phyloP scores from a whole-genome alignment of 2,329 filamentous ascomycete genomes.

The Chaetomium olivaceum region DNA sequence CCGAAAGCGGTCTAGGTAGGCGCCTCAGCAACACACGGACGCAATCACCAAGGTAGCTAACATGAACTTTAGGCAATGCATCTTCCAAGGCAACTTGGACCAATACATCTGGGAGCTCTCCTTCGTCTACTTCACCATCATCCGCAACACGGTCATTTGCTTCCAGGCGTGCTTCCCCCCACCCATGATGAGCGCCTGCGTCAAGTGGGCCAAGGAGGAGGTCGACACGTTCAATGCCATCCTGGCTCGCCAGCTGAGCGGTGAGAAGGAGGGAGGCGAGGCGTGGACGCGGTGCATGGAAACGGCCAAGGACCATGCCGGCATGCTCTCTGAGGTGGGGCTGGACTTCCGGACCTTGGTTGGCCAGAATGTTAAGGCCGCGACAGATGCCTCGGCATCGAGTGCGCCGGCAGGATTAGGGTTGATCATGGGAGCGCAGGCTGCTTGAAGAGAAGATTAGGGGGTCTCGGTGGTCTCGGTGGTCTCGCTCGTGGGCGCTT shows the following conservation, averaged over 20 bases:
- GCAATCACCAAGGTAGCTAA: constrained; percentile 26
- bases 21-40: too few species aligned
- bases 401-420: constrained; percentile 46
- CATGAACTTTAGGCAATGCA: constrained; percentile 67
- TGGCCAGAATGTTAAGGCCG: constrained; percentile 53
- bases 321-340: constrained; percentile 78
- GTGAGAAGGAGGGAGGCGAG: constrained; percentile 72
- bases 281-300: constrained; percentile 83
- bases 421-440: constrained; percentile 31
- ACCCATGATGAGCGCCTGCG: constrained; percentile 86
- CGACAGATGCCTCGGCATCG: constrained; percentile 23
- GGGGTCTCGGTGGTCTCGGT: neutral
- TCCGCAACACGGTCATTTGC: constrained; percentile 87
- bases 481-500: neutral
- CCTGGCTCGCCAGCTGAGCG: constrained; percentile 80
- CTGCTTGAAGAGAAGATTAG: constrained; percentile 3
- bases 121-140: constrained; percentile 92
- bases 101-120: constrained; percentile 94
- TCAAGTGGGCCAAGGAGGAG: constrained; percentile 97
- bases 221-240: constrained; percentile 88
- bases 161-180: constrained; percentile 87
- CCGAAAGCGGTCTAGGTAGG: constrained; percentile 77
- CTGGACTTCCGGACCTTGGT: constrained; percentile 86
- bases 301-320: constrained; percentile 76
- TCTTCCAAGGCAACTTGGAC: constrained; percentile 91